Percentiles rank a stretch among this genome's conserved stretches.
These are phyloP conservation scores for Botrytis galanthina DNA, from an alignment of 2,329 filamentous ascomycete species.

Conservation along the genomic window DNA sequence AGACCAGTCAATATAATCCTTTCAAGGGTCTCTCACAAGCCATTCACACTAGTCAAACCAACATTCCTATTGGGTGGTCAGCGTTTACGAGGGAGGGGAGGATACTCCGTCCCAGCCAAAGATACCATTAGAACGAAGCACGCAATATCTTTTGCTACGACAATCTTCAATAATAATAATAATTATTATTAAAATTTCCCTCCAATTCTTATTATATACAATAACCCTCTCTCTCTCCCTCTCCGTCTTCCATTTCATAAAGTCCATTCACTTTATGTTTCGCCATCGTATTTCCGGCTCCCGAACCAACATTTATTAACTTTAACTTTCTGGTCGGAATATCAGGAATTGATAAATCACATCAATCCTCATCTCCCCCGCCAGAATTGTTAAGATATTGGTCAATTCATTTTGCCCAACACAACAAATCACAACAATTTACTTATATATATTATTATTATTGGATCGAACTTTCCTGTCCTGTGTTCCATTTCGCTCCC, in stretches of 20 bases:
- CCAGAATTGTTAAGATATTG: neutral
- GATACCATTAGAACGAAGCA: constrained; percentile 3
- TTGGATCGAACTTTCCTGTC: neutral
- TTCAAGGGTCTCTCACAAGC: neutral
- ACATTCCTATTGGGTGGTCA: constrained; percentile 6
- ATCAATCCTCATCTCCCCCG: neutral
- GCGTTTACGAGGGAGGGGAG: constrained; percentile 6
- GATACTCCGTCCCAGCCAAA: neutral
- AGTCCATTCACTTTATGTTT: neutral
- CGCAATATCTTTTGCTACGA: neutral
- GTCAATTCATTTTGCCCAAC: neutral
- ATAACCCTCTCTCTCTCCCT: neutral
- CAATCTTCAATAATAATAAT: neutral
- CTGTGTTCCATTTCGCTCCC: neutral
- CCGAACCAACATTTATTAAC: neutral
- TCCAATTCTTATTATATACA: neutral
- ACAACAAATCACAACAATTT: too few species aligned
- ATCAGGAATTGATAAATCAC: neutral
- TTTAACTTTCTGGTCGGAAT: neutral
- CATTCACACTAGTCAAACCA: neutral
- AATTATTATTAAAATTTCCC: neutral
- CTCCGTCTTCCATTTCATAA: neutral
- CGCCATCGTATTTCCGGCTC: neutral
- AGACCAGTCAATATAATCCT: neutral
- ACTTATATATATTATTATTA: neutral